Base-by-base conservation (phyloP, 2,329 filamentous ascomycete species). In the Berkeleyomyces basicola region DNA sequence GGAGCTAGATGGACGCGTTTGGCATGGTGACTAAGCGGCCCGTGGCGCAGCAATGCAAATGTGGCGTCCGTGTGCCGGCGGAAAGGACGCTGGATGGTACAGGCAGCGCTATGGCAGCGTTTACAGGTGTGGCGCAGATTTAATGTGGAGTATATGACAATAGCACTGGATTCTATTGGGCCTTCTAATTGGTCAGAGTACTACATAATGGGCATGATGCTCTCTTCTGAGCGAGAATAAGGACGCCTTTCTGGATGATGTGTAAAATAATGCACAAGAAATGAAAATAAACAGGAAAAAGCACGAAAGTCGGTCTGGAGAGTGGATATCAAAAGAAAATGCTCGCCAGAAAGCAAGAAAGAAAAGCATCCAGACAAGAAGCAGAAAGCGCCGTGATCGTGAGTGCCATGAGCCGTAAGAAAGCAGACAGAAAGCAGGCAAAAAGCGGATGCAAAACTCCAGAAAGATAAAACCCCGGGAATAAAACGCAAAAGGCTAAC, bases 321-420 rank as follows among this genome's bases (percentile, higher is more conserved):
- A 47, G 42, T 61, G 37, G 53, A 33, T 43, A 61, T 47, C 44
- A 37, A 61, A 37, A 7, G 11, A 31, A 55, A 36, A n/a, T 10
- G 46, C 47, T 57, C 44, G 55, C 40, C 37, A 40, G 42, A 11
- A 23, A 63, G 55, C 46, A 63, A 49, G 7, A 58, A 58, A 59
- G n/a, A 59, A 33, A 53, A 58, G 59, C 57, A 44, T 63, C 33
- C 44, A 64, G 33, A 33, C 47, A 60, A 57, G 63, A 44, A 31
- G 37, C 9, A 51, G 46, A 62, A 42, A 60, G 46, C 46, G 39
- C 40, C 51, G 33, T 55, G 36, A 55, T 55, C 51, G n/a, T 55
- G 51, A 55, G 42, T 60, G 23, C 10, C 16, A 53, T 36, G 43
- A 37, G 47, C 23, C 31, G 39, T 10, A 23, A 61, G 36, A 11